Base-by-base conservation (phyloP, 345 rosid genomes). In the Garcia nutans region DNA sequence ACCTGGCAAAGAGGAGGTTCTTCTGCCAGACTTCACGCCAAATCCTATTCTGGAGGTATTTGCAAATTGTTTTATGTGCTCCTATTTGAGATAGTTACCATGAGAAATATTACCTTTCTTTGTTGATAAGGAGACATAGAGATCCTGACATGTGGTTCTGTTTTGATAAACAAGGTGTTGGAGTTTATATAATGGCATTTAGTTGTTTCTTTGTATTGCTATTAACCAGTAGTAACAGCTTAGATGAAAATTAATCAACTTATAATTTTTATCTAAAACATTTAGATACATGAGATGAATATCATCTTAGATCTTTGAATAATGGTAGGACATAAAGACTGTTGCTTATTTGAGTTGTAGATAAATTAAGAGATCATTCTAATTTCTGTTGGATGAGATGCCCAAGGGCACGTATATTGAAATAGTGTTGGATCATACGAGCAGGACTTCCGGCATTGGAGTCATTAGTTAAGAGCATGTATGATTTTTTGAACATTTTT, bases 31-130 rank as follows among this genome's bases (percentile, higher is more conserved):
- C 22, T 87, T 92, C 68, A 92, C 93, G 20, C 98, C 97, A 50
- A 96, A 96, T 84, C 98, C 95, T 60, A 84, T 92, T 79, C 83
- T 96, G 74, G 91, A 92, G 92, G 98, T 93, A 87, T 45, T 55
- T 13, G 61, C 73, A 60, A 11, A 24, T 55, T 60, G 8, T 20
- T 77, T 13, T 71, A 10, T 68, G 11, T 31, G 15, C 15, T 54
- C 50, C 26, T 45, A 22, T 68, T 58, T 17, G 71, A 60, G 37
- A 19, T 71, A 37, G 8, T 47, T 50, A 20, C 60, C 28, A 19
- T 6, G 23, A 56, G 7, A 11, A 12, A 49, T 9, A 9, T 47
- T 28, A 15, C 42, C 12, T 24, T 44, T 72, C 33, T 37, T 63
- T 63, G 16, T 63, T 63, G 16, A 63, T 63, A 22, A 41, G 69